Evolutionary conservation across 2,329 filamentous ascomycete genomes (phyloP).

Genomic region (Colletotrichum sp.): DNA sequence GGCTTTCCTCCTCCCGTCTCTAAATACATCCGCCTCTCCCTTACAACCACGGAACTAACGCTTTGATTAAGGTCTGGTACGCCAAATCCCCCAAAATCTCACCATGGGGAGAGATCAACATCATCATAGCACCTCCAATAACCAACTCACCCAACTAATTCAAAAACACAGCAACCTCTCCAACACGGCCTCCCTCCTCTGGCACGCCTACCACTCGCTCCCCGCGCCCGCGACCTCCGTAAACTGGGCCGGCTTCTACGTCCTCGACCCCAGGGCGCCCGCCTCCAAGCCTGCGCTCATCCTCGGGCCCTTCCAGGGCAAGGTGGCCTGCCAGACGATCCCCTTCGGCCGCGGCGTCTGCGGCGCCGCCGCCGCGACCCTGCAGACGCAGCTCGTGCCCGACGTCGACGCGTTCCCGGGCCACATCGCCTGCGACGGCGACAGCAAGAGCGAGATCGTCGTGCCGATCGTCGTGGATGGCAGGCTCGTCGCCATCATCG

Average conservation of each 20-base stretch:
- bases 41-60: not conserved
- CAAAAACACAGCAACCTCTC: constrained; percentile 68
- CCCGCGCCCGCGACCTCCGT: constrained; percentile 68
- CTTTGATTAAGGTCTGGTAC: constrained; percentile 45
- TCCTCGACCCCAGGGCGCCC: constrained; percentile 56
- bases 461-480: constrained; percentile 66
- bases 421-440: constrained; percentile 82
- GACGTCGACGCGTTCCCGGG: constrained; percentile 79
- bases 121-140: not conserved
- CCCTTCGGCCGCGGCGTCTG: constrained; percentile 77
- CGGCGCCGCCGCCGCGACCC: constrained; percentile 68
- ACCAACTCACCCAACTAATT: not conserved
- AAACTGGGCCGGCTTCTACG: constrained; percentile 86
- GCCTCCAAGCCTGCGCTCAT: constrained; percentile 60
- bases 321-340: constrained; percentile 81
- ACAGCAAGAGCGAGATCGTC: constrained; percentile 80
- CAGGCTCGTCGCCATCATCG: constrained; percentile 75
- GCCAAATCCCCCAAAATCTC: not conserved
- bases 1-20: not conserved
- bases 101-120: not conserved
- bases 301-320: constrained; percentile 81
- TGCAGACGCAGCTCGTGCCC: constrained; percentile 67
- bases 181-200: constrained; percentile 77
- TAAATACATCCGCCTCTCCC: not conserved
- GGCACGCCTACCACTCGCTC: constrained; percentile 80